Conservation (phyloP, 1,284 basidiomycete genomes). For the Gomphus bonarii region DNA sequence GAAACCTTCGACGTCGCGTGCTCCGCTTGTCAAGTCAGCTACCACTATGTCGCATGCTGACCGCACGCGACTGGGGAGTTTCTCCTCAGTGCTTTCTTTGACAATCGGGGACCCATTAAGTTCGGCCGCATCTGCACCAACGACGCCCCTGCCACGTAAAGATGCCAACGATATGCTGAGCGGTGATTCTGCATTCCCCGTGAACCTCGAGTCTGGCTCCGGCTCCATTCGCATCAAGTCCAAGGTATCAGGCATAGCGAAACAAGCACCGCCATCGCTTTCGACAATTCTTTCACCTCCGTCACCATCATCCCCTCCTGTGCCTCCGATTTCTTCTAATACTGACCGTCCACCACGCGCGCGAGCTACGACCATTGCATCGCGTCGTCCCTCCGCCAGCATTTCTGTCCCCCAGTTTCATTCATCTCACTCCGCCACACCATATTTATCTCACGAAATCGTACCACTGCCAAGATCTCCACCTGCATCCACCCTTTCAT, state of each 20-base stretch:
- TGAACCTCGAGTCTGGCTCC: neutral
- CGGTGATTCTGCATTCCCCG: neutral
- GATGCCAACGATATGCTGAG: neutral
- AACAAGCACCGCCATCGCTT: slow-evolving; percentile 20
- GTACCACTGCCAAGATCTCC: slow-evolving; percentile 57
- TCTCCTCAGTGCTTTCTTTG: slow-evolving; percentile 1
- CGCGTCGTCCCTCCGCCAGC: slow-evolving; percentile 23
- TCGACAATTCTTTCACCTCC: slow-evolving; percentile 16
- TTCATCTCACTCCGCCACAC: slow-evolving; percentile 10
- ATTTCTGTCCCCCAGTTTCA: slow-evolving; percentile 20
- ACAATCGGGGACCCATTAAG: neutral
- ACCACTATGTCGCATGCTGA: neutral
- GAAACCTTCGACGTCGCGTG: neutral
- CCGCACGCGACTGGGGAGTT: neutral
- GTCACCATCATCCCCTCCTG: slow-evolving; percentile 24
- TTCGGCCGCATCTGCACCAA: neutral
- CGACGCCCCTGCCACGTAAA: neutral
- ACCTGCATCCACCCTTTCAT: slow-evolving; percentile 55
- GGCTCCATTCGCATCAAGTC: slow-evolving; percentile 37
- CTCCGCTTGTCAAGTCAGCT: neutral
- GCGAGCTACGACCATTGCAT: slow-evolving; percentile 33
- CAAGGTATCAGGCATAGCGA: slow-evolving; percentile 40
- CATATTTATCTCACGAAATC: slow-evolving; percentile 27
- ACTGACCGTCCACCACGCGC: slow-evolving; percentile 27
- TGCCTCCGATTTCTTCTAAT: slow-evolving; percentile 14